Conservation (phyloP, 441 rosid species). For the Corymbia citriodora region DNA sequence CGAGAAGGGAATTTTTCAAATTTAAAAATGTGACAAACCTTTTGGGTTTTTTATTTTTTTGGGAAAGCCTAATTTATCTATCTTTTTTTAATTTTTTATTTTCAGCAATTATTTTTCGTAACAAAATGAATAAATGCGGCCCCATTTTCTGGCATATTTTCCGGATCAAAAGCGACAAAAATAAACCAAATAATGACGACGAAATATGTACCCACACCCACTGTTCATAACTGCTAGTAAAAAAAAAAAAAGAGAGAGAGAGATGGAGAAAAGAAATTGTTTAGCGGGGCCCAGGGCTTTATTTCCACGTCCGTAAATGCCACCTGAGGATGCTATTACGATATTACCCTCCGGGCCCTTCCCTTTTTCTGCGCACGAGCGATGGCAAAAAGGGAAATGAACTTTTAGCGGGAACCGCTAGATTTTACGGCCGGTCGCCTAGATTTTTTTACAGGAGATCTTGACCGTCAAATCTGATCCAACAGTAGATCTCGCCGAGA, state of each 20-base stretch:
- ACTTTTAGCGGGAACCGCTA: neutral
- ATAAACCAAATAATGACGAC: neutral
- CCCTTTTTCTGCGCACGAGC: no score
- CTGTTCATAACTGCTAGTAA: neutral
- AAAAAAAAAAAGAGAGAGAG: neutral
- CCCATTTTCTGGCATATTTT: neutral
- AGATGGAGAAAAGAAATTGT: neutral
- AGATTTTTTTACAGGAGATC: neutral
- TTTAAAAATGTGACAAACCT: neutral
- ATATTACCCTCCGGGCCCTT: neutral
- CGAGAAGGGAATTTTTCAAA: neutral
- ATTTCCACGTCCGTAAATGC: neutral
- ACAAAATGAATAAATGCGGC: neutral
- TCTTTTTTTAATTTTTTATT: neutral
- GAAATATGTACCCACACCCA: neutral
- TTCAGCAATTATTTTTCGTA: neutral
- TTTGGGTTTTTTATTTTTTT: neutral
- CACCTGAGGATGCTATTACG: neutral
- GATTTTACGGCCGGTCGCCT: neutral
- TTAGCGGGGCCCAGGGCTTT: neutral
- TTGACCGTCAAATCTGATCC: neutral
- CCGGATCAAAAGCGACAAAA: neutral
- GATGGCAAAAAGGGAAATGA: neutral
- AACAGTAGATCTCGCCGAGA: neutral
- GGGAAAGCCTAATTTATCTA: neutral